Percentiles rank a stretch among this genome's conserved stretches.
Conservation (phyloP, 2,329 filamentous ascomycete species). For the Paecilomyces dactylethromorphus region DNA sequence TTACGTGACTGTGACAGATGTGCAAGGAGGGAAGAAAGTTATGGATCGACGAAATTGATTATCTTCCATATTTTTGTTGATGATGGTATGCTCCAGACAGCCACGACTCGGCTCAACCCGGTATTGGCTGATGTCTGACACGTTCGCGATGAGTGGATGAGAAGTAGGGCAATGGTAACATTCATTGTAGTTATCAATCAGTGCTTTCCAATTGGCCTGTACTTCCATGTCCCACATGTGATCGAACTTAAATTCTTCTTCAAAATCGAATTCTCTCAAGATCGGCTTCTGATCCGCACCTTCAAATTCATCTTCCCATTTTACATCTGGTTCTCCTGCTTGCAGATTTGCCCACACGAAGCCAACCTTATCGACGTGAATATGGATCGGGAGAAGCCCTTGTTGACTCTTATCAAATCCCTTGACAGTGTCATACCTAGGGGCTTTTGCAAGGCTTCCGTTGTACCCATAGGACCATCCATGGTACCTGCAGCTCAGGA, state of each 20-base stretch:
- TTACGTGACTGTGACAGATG: too few relatives aligned
- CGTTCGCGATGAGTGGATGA: conserved; percentile 5
- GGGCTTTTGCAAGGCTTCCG: conserved; percentile 54
- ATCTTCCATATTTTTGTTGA: too few relatives aligned
- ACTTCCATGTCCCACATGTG: conserved; percentile 53
- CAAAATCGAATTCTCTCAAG: conserved; percentile 40
- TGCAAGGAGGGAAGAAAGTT: too few relatives aligned
- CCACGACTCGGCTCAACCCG: too few relatives aligned
- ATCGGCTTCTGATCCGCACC: conserved; percentile 42
- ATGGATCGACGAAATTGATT: too few relatives aligned
- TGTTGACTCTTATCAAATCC: conserved; percentile 38
- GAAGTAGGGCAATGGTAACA: conserved; percentile 23
- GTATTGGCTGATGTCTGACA: too few relatives aligned
- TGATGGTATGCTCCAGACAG: too few relatives aligned
- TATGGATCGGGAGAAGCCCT: background rate
- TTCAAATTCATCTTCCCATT: conserved; percentile 49
- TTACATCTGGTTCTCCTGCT: conserved; percentile 38
- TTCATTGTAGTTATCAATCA: conserved; percentile 59
- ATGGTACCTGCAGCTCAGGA: conserved; percentile 55
- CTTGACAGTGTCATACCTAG: conserved; percentile 48
- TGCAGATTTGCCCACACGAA: conserved; percentile 58
- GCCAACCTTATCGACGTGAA: background rate
- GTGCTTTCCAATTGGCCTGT: conserved; percentile 55
- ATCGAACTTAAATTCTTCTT: conserved; percentile 51
- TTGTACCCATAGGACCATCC: conserved; percentile 55